Evolutionary conservation across 495 filamentous ascomycete genomes (phyloP).

Genomic region (Elaphomyces granulatus): DNA sequence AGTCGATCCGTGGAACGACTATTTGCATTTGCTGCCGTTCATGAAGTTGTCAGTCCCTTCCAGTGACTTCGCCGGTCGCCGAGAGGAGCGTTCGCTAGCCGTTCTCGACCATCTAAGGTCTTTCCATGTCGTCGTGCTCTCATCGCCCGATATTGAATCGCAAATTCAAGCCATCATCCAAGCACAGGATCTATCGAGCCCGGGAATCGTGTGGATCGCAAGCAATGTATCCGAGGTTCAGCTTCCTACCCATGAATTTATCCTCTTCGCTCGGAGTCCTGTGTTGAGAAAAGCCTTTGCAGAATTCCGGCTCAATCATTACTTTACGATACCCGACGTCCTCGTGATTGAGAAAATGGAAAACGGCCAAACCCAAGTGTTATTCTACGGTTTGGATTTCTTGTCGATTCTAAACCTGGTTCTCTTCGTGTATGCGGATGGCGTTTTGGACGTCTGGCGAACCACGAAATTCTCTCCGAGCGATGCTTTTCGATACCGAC

Average conservation of each 20-base stretch:
- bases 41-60: background rate
- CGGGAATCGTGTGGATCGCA: constrained; percentile 34
- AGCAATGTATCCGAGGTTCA: constrained; percentile 45
- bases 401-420: constrained; percentile 63
- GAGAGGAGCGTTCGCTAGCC: constrained; percentile 15
- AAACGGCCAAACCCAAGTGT: constrained; percentile 36
- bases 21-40: constrained; percentile 55
- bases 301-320: constrained; percentile 31
- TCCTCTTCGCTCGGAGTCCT: constrained; percentile 58
- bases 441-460: constrained; percentile 74
- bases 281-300: constrained; percentile 49
- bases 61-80: constrained; percentile 1
- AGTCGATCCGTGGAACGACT: constrained; percentile 56
- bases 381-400: constrained; percentile 54
- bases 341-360: constrained; percentile 41
- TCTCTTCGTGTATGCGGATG: constrained; percentile 70
- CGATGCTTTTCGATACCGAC: constrained; percentile 54
- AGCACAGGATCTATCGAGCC: constrained; percentile 4
- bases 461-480: constrained; percentile 43
- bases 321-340: constrained; percentile 38
- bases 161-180: constrained; percentile 33
- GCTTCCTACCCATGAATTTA: constrained; percentile 73
- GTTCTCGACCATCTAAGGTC: constrained; percentile 8
- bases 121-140: constrained; percentile 34
- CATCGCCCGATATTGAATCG: constrained; percentile 40